Conservation (phyloP, 768 basidiomycete species). For the Boletus speciosus region DNA sequence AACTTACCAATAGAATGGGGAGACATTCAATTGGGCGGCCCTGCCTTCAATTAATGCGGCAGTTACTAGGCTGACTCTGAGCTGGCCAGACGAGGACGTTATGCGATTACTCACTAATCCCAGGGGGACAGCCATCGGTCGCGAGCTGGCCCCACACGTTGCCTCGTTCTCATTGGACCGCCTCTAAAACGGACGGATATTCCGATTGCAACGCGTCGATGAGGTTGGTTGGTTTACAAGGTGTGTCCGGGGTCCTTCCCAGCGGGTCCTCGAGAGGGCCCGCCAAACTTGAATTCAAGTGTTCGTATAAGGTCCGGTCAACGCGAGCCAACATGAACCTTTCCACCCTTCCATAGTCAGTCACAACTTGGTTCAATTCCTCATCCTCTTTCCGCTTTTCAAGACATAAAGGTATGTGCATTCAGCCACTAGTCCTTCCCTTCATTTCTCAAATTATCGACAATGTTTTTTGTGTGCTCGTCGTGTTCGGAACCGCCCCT, state of each 20-base stretch:
- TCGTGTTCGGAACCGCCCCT: conserved; percentile 25
- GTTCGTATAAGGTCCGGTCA: conserved; percentile 58
- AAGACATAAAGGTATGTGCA: conserved; percentile 12
- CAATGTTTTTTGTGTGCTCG: neutral
- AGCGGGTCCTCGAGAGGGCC: conserved; percentile 19
- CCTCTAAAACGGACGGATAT: neutral
- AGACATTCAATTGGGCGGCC: conserved; percentile 4
- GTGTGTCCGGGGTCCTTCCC: conserved; percentile 29
- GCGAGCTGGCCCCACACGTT: conserved; percentile 8
- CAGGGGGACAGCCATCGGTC: conserved; percentile 1
- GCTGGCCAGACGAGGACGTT: conserved; percentile 5
- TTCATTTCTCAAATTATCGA: conserved; percentile 6
- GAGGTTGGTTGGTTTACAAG: neutral
- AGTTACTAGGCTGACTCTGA: conserved; percentile 2
- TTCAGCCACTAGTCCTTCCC: neutral
- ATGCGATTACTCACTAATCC: neutral
- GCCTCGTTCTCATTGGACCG: neutral
- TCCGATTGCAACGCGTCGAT: conserved; percentile 1
- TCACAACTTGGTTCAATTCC: conserved; percentile 27
- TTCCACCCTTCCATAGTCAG: conserved; percentile 40
- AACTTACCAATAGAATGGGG: neutral
- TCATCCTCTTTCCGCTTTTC: conserved; percentile 6
- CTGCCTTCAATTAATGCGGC: neutral
- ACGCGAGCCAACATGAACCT: conserved; percentile 49
- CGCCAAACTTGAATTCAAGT: conserved; percentile 25